Evolutionary conservation across 129 eudicot species (phyloP).

Genomic region (Mikania micrantha): DNA sequence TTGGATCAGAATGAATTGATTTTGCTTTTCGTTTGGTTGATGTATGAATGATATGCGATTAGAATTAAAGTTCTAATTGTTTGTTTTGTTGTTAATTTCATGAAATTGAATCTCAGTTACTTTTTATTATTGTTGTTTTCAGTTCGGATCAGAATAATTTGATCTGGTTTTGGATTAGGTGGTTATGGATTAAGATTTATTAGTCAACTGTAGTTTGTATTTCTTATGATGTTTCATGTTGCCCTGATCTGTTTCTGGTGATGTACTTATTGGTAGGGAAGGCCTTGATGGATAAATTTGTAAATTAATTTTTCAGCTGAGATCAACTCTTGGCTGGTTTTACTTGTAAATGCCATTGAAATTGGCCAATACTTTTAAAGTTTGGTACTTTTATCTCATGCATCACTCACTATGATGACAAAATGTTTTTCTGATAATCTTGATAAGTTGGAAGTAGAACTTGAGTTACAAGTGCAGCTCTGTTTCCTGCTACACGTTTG

Average conservation of each 20-base stretch:
- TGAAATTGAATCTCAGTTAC: background rate
- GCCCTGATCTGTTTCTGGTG: background rate
- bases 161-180: conserved; percentile 2
- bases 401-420: background rate
- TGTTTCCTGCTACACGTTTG: too few species aligned
- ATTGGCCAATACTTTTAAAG: background rate
- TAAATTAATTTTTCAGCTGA: background rate
- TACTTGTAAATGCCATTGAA: background rate
- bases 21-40: background rate
- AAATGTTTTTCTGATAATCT: background rate
- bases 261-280: background rate
- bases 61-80: background rate
- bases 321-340: background rate
- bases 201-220: background rate
- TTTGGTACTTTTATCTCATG: background rate
- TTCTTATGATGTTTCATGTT: background rate
- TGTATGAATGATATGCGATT: background rate
- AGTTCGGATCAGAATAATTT: background rate
- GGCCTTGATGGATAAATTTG: too few species aligned
- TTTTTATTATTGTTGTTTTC: background rate
- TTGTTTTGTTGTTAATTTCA: conserved; percentile 3
- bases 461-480: background rate
- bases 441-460: background rate
- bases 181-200: background rate
- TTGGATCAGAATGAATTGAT: background rate